These are phyloP conservation scores for Prunus davidiana DNA, from an alignment of 306 rosid genomes.

Conservation along the genomic window DNA sequence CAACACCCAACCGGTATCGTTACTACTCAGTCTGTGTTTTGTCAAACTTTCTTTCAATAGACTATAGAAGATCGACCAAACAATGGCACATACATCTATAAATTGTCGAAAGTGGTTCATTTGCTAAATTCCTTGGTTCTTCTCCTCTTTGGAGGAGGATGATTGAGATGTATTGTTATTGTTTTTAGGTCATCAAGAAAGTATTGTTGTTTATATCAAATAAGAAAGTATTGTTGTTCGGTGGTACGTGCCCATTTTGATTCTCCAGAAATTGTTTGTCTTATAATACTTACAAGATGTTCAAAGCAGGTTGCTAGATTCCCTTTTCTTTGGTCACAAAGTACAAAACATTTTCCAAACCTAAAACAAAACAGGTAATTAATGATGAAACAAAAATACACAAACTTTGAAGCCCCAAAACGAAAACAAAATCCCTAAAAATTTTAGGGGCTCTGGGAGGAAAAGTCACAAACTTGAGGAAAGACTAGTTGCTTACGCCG, in stretches of 20 bases:
- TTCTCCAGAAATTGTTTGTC: neutral
- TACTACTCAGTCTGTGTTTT: neutral
- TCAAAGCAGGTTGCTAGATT: neutral
- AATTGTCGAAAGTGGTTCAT: neutral
- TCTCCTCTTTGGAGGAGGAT: neutral
- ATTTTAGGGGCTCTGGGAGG: neutral
- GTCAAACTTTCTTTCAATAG: neutral
- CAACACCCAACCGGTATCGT: constrained; percentile 7
- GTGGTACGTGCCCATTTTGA: neutral
- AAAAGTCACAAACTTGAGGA: neutral
- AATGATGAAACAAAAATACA: neutral
- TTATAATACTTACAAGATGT: neutral
- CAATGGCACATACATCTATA: neutral
- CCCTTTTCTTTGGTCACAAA: neutral
- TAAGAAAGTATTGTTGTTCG: neutral
- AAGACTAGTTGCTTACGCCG: neutral
- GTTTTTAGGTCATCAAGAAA: neutral
- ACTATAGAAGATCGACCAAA: neutral
- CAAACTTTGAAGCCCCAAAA: neutral
- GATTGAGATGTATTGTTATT: neutral
- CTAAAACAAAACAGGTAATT: neutral
- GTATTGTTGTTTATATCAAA: neutral
- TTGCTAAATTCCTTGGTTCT: neutral
- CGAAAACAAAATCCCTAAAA: no score
- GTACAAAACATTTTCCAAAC: no score